These are phyloP conservation scores for Ramalina peruviana DNA, from an alignment of 495 filamentous ascomycete species.

Conservation along the genomic window DNA sequence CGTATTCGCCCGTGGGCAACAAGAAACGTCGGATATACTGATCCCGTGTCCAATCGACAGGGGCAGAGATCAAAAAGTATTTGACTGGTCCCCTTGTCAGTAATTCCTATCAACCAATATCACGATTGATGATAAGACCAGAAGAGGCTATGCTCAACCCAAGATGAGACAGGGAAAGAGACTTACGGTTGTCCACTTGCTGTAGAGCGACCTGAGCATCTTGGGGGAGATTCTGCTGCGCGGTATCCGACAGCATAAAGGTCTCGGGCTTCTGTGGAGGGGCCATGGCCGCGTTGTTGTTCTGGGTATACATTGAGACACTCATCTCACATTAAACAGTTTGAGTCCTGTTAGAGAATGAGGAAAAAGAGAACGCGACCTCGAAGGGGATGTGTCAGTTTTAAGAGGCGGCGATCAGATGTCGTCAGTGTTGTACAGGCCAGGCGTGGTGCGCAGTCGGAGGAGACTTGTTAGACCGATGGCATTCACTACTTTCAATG, in stretches of 20 bases:
- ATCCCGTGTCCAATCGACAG: constrained; percentile 93
- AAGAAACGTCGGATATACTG: constrained; percentile 94
- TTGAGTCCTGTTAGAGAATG: background rate
- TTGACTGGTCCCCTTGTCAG: constrained; percentile 53
- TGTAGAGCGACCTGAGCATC: constrained; percentile 95
- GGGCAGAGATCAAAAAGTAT: constrained; percentile 97
- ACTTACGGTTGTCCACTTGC: constrained; percentile 95
- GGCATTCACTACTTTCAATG: too few relatives aligned
- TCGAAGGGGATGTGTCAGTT: too few relatives aligned
- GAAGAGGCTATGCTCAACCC: background rate
- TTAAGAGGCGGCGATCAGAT: too few relatives aligned
- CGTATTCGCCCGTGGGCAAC: constrained; percentile 93
- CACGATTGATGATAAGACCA: too few relatives aligned
- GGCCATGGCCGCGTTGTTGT: constrained; percentile 40
- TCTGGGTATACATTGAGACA: constrained; percentile 37
- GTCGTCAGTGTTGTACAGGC: too few relatives aligned
- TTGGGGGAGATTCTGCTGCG: constrained; percentile 87
- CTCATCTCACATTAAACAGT: background rate
- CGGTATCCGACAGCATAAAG: constrained; percentile 92
- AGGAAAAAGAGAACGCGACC: too few relatives aligned
- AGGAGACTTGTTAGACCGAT: too few relatives aligned
- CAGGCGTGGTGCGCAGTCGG: too few relatives aligned
- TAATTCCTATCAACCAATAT: background rate
- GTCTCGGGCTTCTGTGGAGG: constrained; percentile 89
- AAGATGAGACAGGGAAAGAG: background rate